Conservation (phyloP, 2,329 filamentous ascomycete genomes). For the Neofusicoccum ribis region DNA sequence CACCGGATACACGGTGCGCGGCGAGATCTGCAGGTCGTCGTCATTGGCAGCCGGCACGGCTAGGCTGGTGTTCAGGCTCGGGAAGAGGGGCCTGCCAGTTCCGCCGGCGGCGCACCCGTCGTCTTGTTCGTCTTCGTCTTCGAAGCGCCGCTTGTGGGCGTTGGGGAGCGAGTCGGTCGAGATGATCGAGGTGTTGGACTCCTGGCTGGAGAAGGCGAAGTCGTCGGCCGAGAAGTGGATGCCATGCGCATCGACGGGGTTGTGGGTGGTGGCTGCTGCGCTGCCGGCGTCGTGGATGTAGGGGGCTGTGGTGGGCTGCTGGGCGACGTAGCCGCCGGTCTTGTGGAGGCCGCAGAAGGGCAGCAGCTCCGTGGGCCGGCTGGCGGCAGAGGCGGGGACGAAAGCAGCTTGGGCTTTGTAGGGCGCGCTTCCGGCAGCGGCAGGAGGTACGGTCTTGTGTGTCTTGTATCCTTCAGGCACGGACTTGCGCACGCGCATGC, state of each 20-base stretch:
- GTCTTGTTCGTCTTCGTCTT: constrained; percentile 40
- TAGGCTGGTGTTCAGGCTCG: constrained; percentile 26
- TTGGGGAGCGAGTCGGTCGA: constrained; percentile 32
- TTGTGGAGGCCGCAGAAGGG: constrained; percentile 82
- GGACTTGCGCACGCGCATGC: constrained; percentile 91
- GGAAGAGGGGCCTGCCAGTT: background rate
- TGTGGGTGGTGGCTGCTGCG: constrained; percentile 26
- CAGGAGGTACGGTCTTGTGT: constrained; percentile 40
- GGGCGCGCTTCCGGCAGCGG: background rate
- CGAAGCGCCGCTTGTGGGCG: constrained; percentile 44
- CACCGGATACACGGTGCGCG: constrained; percentile 27
- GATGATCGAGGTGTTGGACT: constrained; percentile 30
- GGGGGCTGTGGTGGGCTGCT: constrained; percentile 38
- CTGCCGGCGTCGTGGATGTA: constrained; percentile 43
- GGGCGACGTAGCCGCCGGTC: constrained; percentile 56
- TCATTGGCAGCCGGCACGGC: constrained; percentile 26
- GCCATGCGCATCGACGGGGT: background rate
- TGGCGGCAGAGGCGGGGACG: background rate
- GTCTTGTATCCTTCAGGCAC: constrained; percentile 95
- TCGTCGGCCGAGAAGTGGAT: constrained; percentile 32
- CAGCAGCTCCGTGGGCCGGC: constrained; percentile 60
- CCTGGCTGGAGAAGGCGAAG: constrained; percentile 36
- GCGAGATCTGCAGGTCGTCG: constrained; percentile 38
- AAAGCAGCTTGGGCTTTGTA: background rate
- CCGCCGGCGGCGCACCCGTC: constrained; percentile 23